Evolutionary conservation across 2,329 filamentous ascomycete genomes (phyloP), one percentile per base, ranked within the genome.

Genomic region (Gaeumannomyces sp.): DNA sequence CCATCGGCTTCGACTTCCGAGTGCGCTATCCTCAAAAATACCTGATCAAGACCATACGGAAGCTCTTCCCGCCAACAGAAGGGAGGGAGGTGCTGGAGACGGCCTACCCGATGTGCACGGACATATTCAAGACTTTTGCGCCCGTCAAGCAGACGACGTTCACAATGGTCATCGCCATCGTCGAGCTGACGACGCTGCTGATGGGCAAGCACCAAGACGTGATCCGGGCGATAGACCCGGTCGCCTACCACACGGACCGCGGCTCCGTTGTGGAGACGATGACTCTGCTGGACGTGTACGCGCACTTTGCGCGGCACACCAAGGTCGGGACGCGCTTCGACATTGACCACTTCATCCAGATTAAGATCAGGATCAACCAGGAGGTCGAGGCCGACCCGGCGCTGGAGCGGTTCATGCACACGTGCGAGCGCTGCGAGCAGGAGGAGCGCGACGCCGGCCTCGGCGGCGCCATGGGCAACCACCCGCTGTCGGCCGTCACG

Each of bases 111-210:
- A 90, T 98, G 74, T 90, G 89, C 60, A 85, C 94, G 63, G 95
- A 99, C 76, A 80, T 97, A 60, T 97, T 97, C 78, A 92, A 93
- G 73, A 99, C 95, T 0, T 96, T 95, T 75, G 89, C 92, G 0
- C 93, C 93, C 11, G 82, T 98, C 65, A 98, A 98, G 79, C 92
- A 96, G 71, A 91, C 89, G 0, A 91, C 91, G 0, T 86, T 90
- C n/a, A 90, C 92, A 19, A 89, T 97, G 83, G 92, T 91, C 0
- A 85, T 96, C 71, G 89, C 90, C 13, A 86, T 92, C 69, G 79
- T 96, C 14, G 93, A 97, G 76, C 84, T 98, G 50, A 89, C 93
- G 0, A 86, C 89, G 0, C 83, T 91, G 31, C 77, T 97, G 65
- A 81, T 85, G 45, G 83, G 83, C 62, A 79, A 81, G 56, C 82